phyloP scores from a whole-genome alignment of 805 yeast species.

The Nakazawaea pomicola region DNA sequence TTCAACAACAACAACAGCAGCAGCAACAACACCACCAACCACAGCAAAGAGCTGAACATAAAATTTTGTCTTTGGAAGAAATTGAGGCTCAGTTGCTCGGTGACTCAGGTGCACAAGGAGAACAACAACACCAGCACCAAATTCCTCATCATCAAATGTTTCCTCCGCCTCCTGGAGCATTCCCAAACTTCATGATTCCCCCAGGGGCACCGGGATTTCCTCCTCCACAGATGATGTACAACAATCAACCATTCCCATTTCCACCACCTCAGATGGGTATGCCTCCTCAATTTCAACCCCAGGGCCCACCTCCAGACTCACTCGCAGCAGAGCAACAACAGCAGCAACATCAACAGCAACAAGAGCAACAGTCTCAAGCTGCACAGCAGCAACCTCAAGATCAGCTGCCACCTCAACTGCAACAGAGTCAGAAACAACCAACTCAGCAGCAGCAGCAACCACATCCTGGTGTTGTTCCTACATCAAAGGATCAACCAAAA shows the following conservation, averaged over 20 bases:
- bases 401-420: conserved; percentile 2
- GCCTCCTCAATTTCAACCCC: conserved; percentile 18
- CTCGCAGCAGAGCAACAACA: conserved; percentile 26
- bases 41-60: conserved; percentile 24
- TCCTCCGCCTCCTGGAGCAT: conserved; percentile 17
- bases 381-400: conserved; percentile 12
- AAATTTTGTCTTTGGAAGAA: conserved; percentile 71
- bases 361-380: no score
- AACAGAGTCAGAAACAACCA: no score
- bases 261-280: conserved; percentile 13
- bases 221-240: conserved; percentile 13
- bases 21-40: conserved; percentile 14
- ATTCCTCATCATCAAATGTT: conserved; percentile 19
- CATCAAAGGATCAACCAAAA: conserved; percentile 8
- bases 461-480: conserved; percentile 1
- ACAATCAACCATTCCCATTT: conserved; percentile 19
- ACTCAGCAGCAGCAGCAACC: conserved; percentile 10
- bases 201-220: conserved; percentile 14
- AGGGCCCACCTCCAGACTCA: conserved; percentile 17
- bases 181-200: conserved; percentile 15
- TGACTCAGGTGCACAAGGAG: conserved; percentile 21
- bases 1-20: conserved; percentile 2
- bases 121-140: conserved; percentile 23
- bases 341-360: conserved; percentile 21
- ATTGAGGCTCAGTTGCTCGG: conserved; percentile 72